Conservation (phyloP, 768 basidiomycete species). For the Lactarius evosmus region DNA sequence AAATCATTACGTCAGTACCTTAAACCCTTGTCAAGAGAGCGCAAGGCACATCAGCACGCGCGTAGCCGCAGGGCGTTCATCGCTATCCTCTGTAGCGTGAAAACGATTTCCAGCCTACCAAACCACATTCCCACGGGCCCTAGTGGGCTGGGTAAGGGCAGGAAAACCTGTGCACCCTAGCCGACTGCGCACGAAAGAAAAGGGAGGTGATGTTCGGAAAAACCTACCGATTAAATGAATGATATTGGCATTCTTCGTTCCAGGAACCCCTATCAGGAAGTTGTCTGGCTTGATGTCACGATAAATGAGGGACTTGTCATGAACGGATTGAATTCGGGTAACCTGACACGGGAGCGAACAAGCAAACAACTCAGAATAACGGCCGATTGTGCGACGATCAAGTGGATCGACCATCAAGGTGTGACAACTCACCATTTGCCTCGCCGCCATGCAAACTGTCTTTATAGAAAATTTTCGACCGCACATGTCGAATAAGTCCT, state of each 20-base stretch:
- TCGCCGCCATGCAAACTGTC: slow-evolving; percentile 98
- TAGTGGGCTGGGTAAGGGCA: not conserved
- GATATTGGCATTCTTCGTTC: slow-evolving; percentile 84
- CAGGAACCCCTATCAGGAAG: slow-evolving; percentile 93
- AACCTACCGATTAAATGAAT: slow-evolving; percentile 82
- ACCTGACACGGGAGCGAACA: slow-evolving; percentile 51
- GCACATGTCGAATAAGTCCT: slow-evolving; percentile 99
- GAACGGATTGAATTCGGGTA: slow-evolving; percentile 93
- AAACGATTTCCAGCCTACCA: not conserved
- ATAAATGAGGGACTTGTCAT: slow-evolving; percentile 98
- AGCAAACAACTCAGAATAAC: slow-evolving; percentile 20
- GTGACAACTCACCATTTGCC: slow-evolving; percentile 81
- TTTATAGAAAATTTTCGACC: slow-evolving; percentile 97
- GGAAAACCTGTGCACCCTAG: not conserved
- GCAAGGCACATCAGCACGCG: slow-evolving; percentile 7
- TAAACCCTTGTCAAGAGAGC: not conserved
- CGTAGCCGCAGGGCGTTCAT: not conserved
- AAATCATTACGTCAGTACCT: slow-evolving; percentile 23
- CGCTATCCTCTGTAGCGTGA: not conserved
- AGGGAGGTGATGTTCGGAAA: not conserved
- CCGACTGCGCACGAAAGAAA: not conserved
- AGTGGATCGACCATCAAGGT: slow-evolving; percentile 13
- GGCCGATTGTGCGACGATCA: slow-evolving; percentile 8
- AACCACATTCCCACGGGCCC: not conserved
- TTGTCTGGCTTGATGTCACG: slow-evolving; percentile 99